Base-by-base conservation (phyloP, 2,329 filamentous ascomycete genomes). In the Cercospora citrullina region DNA sequence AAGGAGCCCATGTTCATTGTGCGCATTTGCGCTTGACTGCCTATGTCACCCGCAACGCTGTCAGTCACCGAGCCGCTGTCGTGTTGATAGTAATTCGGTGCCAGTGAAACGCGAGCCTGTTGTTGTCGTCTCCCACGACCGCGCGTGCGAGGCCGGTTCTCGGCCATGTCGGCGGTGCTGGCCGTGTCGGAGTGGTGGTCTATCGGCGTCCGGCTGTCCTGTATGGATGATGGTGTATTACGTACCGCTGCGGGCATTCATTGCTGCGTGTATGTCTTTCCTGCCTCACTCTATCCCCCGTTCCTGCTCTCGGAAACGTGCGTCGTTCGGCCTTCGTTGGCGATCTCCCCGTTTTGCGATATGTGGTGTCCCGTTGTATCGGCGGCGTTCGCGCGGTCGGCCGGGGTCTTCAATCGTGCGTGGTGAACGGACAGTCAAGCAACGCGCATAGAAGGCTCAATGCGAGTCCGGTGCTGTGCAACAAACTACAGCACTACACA, bases 1-100 rank as follows among this genome's bases (percentile, higher is more conserved):
- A 87, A 88, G 76, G 82, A 80, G 67, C 79, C 80, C 74, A 84
- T 81, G 69, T 84, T 82, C 78, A 87, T 84, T 68, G 80, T 81
- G 77, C 84, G 83, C 72, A 87, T 80, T 70, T 69, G 67, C 62
- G 68, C 66, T 65, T 73, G 71, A 60, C 65, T 65, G 59, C 72
- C 72, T 72, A 62, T 61, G 36, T 69, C 66, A 58, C 68, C 63
- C 61, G 57, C 45, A 53, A 63, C 64, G 51, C 65, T 66, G 71
- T 73, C 67, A 73, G 72, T 71, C 30, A 66, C 51, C 45, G 57
- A 28, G 10, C 36, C 12, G n/a, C 30, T 31, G 62, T 51, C 51
- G 30, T 45, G 42, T 53, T 63, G 51, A 16, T 58, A 64, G 12
- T 57, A 58, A 51, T 58, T 45, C 18, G 51, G 10, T n/a, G 62